phyloP scores from a whole-genome alignment of 257 asterid species.

The Oldenlandia corymbosa region DNA sequence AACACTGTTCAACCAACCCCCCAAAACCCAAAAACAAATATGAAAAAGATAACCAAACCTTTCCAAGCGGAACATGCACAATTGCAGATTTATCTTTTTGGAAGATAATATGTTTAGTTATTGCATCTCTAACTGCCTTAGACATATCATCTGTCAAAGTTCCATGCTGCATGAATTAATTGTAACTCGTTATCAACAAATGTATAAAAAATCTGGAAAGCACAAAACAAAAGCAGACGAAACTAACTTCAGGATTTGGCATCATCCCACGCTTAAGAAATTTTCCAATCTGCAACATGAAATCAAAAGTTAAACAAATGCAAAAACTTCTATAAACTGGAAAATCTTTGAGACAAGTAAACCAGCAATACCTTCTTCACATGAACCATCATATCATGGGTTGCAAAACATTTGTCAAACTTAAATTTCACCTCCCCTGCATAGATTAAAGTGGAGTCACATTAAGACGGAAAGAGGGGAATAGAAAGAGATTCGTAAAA shows the following conservation, averaged over 20 bases:
- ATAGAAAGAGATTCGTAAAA: neutral
- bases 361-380: conserved; percentile 61
- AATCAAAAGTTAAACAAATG: conserved; percentile 14
- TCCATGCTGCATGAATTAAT: conserved; percentile 59
- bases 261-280: conserved; percentile 58
- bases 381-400: conserved; percentile 75
- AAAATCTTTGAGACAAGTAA: conserved; percentile 5
- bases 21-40: conserved; percentile 7
- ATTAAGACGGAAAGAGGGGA: neutral
- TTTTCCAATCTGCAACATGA: conserved; percentile 58
- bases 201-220: neutral
- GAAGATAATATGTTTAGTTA: conserved; percentile 61
- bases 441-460: no score
- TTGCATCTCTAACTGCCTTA: conserved; percentile 68
- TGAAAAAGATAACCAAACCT: conserved; percentile 39
- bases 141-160: conserved; percentile 75
- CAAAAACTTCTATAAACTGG: conserved; percentile 13
- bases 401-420: conserved; percentile 81
- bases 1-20: neutral
- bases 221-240: conserved; percentile 12
- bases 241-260: conserved; percentile 76
- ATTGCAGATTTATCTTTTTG: conserved; percentile 96
- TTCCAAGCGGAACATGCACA: conserved; percentile 93
- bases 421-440: conserved; percentile 52
- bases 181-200: neutral